Evolutionary conservation across 768 basidiomycete species (phyloP).

Genomic region (Neoboletus subvelutipes): DNA sequence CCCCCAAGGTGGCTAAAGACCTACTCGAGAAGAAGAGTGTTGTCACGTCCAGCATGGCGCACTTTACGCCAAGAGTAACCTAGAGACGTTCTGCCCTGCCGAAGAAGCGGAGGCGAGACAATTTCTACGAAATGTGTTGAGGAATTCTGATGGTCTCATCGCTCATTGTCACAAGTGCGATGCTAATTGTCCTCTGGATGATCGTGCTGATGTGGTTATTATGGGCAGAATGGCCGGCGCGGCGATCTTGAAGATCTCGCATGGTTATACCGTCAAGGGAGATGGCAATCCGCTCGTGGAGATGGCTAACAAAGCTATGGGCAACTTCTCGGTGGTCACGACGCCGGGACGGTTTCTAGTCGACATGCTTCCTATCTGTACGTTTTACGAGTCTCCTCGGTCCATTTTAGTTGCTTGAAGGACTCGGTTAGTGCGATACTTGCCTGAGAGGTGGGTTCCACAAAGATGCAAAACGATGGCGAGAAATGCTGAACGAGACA

Average conservation of each 20-base stretch:
- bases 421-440: conserved; percentile 7
- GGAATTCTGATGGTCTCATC: neutral
- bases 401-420: neutral
- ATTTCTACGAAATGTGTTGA: conserved; percentile 6
- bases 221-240: conserved; percentile 25
- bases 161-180: conserved; percentile 6
- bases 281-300: conserved; percentile 34
- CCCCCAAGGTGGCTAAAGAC: conserved; percentile 32
- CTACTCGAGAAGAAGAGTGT: conserved; percentile 15
- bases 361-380: conserved; percentile 11
- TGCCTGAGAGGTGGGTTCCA: conserved; percentile 19
- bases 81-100: conserved; percentile 1
- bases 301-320: conserved; percentile 25
- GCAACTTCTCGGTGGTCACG: conserved; percentile 5
- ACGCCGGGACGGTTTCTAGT: conserved; percentile 13
- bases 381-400: neutral
- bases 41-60: conserved; percentile 4
- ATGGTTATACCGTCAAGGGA: conserved; percentile 36
- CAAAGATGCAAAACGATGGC: conserved; percentile 7
- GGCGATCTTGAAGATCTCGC: conserved; percentile 34
- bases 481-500: conserved; percentile 1
- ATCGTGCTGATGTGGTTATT: neutral
- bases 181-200: neutral
- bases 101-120: conserved; percentile 2
- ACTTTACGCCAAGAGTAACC: conserved; percentile 4